Percentiles rank a stretch among this genome's conserved stretches.
These are phyloP conservation scores for Tetracladium setigerum DNA, from an alignment of 495 filamentous ascomycete genomes.

Conservation along the genomic window DNA sequence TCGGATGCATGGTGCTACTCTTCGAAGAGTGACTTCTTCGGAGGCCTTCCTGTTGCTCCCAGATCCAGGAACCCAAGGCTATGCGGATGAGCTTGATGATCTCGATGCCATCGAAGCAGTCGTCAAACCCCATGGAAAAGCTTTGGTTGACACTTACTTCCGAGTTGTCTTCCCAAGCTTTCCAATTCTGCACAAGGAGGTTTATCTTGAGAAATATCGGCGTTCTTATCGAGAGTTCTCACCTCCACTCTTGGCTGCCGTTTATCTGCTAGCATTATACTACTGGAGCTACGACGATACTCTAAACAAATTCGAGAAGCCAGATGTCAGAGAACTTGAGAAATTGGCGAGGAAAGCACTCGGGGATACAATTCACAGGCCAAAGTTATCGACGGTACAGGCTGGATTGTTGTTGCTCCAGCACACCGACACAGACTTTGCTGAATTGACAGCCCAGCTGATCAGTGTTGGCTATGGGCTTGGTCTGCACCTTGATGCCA, in stretches of 20 bases:
- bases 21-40: conserved; percentile 71
- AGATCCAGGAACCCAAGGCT: conserved; percentile 52
- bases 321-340: conserved; percentile 72
- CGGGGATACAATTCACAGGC: conserved; percentile 66
- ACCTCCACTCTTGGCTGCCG: conserved; percentile 74
- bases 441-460: conserved; percentile 77
- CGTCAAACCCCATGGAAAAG: conserved; percentile 72
- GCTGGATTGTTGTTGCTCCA: conserved; percentile 87
- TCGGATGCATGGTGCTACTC: conserved; percentile 50
- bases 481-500: conserved; percentile 79
- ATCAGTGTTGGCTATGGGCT: conserved; percentile 74
- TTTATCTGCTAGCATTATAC: conserved; percentile 83
- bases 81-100: conserved; percentile 54
- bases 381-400: conserved; percentile 90
- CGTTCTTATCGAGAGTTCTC: conserved; percentile 70
- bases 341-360: conserved; percentile 65
- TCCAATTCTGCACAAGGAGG: conserved; percentile 79
- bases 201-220: conserved; percentile 78
- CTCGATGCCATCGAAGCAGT: conserved; percentile 73
- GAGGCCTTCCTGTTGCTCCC: conserved; percentile 78
- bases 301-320: conserved; percentile 54
- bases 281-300: conserved; percentile 73
- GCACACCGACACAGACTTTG: conserved; percentile 74
- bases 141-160: conserved; percentile 81
- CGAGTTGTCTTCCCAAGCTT: conserved; percentile 81